These are phyloP conservation scores for Paecilomyces fulvus DNA, from an alignment of 2,329 filamentous ascomycete genomes.

Conservation along the genomic window DNA sequence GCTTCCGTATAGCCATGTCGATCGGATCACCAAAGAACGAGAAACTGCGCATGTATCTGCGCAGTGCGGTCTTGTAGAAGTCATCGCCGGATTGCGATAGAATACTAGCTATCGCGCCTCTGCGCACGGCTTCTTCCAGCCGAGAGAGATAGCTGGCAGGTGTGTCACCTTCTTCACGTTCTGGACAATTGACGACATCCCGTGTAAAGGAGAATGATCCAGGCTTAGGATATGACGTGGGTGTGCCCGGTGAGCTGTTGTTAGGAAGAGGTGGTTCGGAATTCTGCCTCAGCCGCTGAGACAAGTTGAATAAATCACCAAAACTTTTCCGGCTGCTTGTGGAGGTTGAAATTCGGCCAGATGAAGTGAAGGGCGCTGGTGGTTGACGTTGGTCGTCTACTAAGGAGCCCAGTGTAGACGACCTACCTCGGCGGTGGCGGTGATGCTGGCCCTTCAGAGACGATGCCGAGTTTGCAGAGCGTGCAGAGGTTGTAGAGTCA, in stretches of 20 bases:
- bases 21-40: conserved; percentile 94
- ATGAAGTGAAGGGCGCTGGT: conserved; percentile 54
- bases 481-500: conserved; percentile 55
- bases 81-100: conserved; percentile 78
- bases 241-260: conserved; percentile 60
- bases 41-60: conserved; percentile 93
- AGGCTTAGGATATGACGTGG: conserved; percentile 66
- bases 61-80: conserved; percentile 73
- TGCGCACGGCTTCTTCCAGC: conserved; percentile 69
- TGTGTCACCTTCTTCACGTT: conserved; percentile 78
- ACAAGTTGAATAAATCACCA: conserved; percentile 73
- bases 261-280: conserved; percentile 61
- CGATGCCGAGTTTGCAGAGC: conserved; percentile 53
- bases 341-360: conserved; percentile 67
- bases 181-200: conserved; percentile 62
- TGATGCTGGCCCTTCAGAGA: conserved; percentile 47
- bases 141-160: conserved; percentile 81
- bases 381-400: conserved; percentile 62
- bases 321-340: conserved; percentile 85
- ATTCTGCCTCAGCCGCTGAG: conserved; percentile 68
- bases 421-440: conserved; percentile 58
- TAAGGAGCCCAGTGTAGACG: conserved; percentile 82
- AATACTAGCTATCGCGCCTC: conserved; percentile 74
- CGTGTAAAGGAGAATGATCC: conserved; percentile 73
- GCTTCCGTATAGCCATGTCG: conserved; percentile 93